Base-by-base conservation (phyloP, 352 stramenopile species). In the Globisporangium echinulatum region DNA sequence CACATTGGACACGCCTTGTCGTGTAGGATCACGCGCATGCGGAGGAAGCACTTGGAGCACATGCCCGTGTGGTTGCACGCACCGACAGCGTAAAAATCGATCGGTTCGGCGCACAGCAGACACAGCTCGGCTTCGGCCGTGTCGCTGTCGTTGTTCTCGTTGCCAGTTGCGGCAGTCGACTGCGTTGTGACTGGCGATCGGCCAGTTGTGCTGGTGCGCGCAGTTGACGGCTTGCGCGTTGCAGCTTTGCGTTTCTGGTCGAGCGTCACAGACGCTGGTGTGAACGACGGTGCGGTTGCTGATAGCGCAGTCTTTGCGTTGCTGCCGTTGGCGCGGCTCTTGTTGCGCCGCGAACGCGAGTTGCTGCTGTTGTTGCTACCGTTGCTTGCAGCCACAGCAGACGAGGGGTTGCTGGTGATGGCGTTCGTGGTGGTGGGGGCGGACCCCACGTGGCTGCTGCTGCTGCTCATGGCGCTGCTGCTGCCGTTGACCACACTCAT, bases 1-100 rank as follows among this genome's bases (percentile, higher is more conserved):
- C 84, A 93, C 74, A 93, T 91, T 38, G 82, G 79, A 52, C 84
- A 93, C 59, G 76, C 81, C 54, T 71, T 75, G 65, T 93, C 84
- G 50, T 87, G 81, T 76, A 93, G 79, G 37, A 91, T 62, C 56
- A 90, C 64, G 13, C 84, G 78, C 84, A 93, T 91, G 49, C 84
- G 78, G 71, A 90, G 83, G 10, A 79, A 84, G 57, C 84, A 93
- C 60, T 82, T 89, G 69, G 75, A 88, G 67, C 84, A 93, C 59
- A 93, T 89, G 17, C 83, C 84, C 15, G 70, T 67, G 64, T 93
- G 84, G 54, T 93, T 91, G 69, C 84, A 93, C 58, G 80, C 71
- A 14, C 83, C 84, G 14, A 93, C 74, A 2, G 81, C 81, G 63
- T 80, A 71, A 56, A 87, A 93, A 56, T 69, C 51, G 59, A 93